Evolutionary conservation across 176 grass and related monocot species (phyloP).

Genomic region (Aegilops longissima): DNA sequence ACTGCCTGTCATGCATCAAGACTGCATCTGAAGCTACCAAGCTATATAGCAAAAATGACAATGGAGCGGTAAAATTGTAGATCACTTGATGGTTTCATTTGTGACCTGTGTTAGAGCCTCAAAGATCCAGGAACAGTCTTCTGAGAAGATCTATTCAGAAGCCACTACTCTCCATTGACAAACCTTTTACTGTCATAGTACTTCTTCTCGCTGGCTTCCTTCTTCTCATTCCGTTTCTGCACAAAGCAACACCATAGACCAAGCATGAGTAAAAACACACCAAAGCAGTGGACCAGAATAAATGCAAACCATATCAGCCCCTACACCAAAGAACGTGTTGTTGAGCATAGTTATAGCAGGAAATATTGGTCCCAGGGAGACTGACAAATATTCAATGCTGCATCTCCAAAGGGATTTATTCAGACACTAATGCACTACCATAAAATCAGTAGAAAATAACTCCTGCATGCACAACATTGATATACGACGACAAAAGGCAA

Average conservation of each 20-base stretch:
- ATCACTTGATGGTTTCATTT: conserved; percentile 24
- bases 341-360: neutral
- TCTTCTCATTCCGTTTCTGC: conserved; percentile 98
- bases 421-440: conserved; percentile 5
- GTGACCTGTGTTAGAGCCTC: conserved; percentile 30
- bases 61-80: conserved; percentile 31
- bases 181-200: conserved; percentile 88
- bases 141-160: neutral
- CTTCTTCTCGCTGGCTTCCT: conserved; percentile 98
- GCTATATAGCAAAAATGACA: conserved; percentile 40
- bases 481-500: conserved; percentile 14
- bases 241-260: conserved; percentile 20
- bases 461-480: conserved; percentile 20
- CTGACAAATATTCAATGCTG: conserved; percentile 25
- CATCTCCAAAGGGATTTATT: conserved; percentile 24
- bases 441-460: conserved; percentile 11
- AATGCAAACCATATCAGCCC: conserved; percentile 27
- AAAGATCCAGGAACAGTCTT: conserved; percentile 21
- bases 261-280: conserved; percentile 33
- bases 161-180: conserved; percentile 61
- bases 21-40: conserved; percentile 39
- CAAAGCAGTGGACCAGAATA: conserved; percentile 40
- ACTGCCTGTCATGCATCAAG: conserved; percentile 32
- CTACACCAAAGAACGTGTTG: conserved; percentile 15
- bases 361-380: conserved; percentile 19